These are phyloP conservation scores for Filobasidium wieringae DNA, from an alignment of 768 basidiomycete genomes.

Conservation along the genomic window DNA sequence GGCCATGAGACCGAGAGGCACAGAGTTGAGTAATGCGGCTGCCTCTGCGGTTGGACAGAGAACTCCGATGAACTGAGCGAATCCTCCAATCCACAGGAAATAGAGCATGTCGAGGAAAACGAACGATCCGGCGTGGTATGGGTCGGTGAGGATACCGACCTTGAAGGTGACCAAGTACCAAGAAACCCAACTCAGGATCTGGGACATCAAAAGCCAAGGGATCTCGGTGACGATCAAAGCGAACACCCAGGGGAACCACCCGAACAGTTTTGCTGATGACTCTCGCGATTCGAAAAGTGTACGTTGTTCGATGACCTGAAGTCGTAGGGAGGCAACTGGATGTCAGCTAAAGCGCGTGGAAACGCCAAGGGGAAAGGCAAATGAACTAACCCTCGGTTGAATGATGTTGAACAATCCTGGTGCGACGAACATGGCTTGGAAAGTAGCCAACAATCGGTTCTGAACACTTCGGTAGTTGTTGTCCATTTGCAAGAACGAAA, in stretches of 20 bases:
- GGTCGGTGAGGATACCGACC: neutral
- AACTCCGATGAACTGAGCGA: slow-evolving; percentile 5
- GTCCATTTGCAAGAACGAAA: slow-evolving; percentile 1
- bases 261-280: slow-evolving; percentile 18
- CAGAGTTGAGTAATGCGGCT: slow-evolving; percentile 5
- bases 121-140: slow-evolving; percentile 5
- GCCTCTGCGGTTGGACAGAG: slow-evolving; percentile 4
- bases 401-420: slow-evolving; percentile 44
- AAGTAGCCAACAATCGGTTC: slow-evolving; percentile 20
- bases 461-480: slow-evolving; percentile 4
- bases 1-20: slow-evolving; percentile 5
- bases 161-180: neutral
- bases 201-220: neutral
- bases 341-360: no score
- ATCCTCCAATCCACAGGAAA: slow-evolving; percentile 6
- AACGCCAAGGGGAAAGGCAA: neutral
- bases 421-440: slow-evolving; percentile 66
- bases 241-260: slow-evolving; percentile 4
- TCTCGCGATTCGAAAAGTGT: slow-evolving; percentile 24
- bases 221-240: slow-evolving; percentile 6
- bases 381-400: neutral
- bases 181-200: neutral
- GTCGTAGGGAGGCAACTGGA: no score
- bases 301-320: slow-evolving; percentile 18
- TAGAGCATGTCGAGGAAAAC: slow-evolving; percentile 2